Percentiles rank a stretch among this genome's conserved stretches.
phyloP scores from a whole-genome alignment of 768 basidiomycete genomes.

The Mycena venus region DNA sequence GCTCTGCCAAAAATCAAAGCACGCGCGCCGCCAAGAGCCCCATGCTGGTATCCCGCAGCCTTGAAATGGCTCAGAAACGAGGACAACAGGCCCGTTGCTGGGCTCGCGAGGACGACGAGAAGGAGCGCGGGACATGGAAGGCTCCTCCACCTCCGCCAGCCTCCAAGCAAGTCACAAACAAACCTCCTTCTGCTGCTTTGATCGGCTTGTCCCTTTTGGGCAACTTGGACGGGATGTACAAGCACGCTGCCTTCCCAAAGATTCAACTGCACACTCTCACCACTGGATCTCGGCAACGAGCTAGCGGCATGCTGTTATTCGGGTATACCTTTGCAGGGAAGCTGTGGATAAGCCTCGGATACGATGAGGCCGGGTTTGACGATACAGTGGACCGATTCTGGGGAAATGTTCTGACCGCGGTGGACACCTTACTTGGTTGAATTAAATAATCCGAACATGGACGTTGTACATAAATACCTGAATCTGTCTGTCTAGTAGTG shows the following conservation, averaged over 20 bases:
- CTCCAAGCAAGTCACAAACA: slow-evolving; percentile 41
- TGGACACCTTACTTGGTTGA: slow-evolving; percentile 69
- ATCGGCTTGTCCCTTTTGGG: slow-evolving; percentile 88
- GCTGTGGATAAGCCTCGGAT: slow-evolving; percentile 85
- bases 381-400: slow-evolving; percentile 76
- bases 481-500: neutral
- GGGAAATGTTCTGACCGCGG: slow-evolving; percentile 65
- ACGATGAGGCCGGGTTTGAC: slow-evolving; percentile 84
- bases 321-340: slow-evolving; percentile 80
- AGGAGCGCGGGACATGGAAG: slow-evolving; percentile 58
- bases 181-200: slow-evolving; percentile 65
- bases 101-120: slow-evolving; percentile 84
- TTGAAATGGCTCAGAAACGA: slow-evolving; percentile 75
- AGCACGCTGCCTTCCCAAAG: slow-evolving; percentile 70
- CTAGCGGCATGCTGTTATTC: slow-evolving; percentile 85
- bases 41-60: slow-evolving; percentile 72
- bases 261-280: slow-evolving; percentile 80
- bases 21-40: slow-evolving; percentile 71
- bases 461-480: neutral
- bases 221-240: slow-evolving; percentile 86
- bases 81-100: slow-evolving; percentile 72
- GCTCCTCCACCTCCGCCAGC: slow-evolving; percentile 38
- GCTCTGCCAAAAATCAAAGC: slow-evolving; percentile 77
- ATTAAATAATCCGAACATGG: neutral
- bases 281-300: slow-evolving; percentile 86